Percentiles rank a stretch among this genome's conserved stretches.
phyloP scores from a whole-genome alignment of 345 rosid species.

The Ceriops zippeliana region DNA sequence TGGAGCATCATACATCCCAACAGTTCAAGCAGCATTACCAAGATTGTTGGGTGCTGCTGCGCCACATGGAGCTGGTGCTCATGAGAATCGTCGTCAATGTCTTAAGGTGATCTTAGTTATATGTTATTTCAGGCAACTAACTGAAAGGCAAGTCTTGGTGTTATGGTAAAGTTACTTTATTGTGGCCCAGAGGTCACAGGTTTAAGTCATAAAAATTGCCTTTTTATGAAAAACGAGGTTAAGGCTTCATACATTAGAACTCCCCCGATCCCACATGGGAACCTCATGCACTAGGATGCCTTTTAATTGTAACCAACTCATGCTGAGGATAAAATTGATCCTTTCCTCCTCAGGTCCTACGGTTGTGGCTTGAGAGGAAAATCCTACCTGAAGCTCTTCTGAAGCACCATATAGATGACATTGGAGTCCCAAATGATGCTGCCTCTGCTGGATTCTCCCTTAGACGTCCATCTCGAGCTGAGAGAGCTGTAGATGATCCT shows the following conservation, averaged over 20 bases:
- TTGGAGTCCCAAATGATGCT: slow-evolving; percentile 74
- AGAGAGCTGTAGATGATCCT: slow-evolving; percentile 92
- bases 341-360: slow-evolving; percentile 55
- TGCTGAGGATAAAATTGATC: slow-evolving; percentile 23
- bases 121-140: neutral
- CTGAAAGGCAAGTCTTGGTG: too few relatives aligned
- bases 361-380: slow-evolving; percentile 87
- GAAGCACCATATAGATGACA: slow-evolving; percentile 71
- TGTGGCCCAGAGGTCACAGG: too few relatives aligned
- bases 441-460: slow-evolving; percentile 55
- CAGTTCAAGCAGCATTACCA: slow-evolving; percentile 83
- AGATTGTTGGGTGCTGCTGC: slow-evolving; percentile 95
- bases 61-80: slow-evolving; percentile 75
- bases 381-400: slow-evolving; percentile 75
- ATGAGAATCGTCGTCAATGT: slow-evolving; percentile 96
- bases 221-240: too few relatives aligned
- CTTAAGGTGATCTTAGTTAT: slow-evolving; percentile 56
- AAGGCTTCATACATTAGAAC: too few relatives aligned
- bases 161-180: too few relatives aligned
- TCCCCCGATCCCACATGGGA: too few relatives aligned
- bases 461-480: slow-evolving; percentile 85
- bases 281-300: too few relatives aligned
- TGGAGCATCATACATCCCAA: slow-evolving; percentile 79
- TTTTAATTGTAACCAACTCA: neutral
- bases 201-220: too few relatives aligned